phyloP scores from a whole-genome alignment of 2,329 filamentous ascomycete species.

The Fusarium pseudograminearum region DNA sequence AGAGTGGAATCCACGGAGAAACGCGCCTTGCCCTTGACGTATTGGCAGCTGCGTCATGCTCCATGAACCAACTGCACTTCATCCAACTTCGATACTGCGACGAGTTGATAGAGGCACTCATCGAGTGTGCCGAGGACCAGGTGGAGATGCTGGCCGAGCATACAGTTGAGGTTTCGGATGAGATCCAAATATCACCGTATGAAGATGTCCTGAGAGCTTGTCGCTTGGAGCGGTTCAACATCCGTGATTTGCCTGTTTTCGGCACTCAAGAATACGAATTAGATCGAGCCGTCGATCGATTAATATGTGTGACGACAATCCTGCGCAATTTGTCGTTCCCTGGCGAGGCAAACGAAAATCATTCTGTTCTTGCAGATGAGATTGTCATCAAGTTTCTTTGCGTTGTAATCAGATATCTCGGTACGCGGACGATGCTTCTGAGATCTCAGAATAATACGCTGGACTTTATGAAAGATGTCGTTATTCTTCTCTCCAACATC shows the following conservation, averaged over 20 bases:
- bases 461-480: constrained; percentile 96
- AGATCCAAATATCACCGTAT: constrained; percentile 84
- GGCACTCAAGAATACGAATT: constrained; percentile 84
- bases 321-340: constrained; percentile 92
- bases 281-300: constrained; percentile 84
- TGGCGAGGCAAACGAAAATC: constrained; percentile 72
- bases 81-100: constrained; percentile 80
- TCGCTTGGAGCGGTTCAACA: constrained; percentile 75
- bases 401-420: constrained; percentile 84
- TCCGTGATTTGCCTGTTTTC: constrained; percentile 79
- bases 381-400: constrained; percentile 86
- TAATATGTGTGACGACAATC: constrained; percentile 93
- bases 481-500: constrained; percentile 90
- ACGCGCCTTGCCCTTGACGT: constrained; percentile 91
- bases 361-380: constrained; percentile 78
- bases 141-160: constrained; percentile 86
- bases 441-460: constrained; percentile 85
- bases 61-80: constrained; percentile 73
- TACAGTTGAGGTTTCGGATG: constrained; percentile 86
- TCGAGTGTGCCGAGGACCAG: constrained; percentile 93
- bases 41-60: constrained; percentile 74
- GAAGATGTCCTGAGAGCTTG: constrained; percentile 89
- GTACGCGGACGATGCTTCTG: constrained; percentile 88
- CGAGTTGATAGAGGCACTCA: constrained; percentile 85
- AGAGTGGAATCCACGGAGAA: constrained; percentile 89